Conservation (phyloP, 1,139 yeast genomes). For the Scheffersomyces illinoinensis region DNA sequence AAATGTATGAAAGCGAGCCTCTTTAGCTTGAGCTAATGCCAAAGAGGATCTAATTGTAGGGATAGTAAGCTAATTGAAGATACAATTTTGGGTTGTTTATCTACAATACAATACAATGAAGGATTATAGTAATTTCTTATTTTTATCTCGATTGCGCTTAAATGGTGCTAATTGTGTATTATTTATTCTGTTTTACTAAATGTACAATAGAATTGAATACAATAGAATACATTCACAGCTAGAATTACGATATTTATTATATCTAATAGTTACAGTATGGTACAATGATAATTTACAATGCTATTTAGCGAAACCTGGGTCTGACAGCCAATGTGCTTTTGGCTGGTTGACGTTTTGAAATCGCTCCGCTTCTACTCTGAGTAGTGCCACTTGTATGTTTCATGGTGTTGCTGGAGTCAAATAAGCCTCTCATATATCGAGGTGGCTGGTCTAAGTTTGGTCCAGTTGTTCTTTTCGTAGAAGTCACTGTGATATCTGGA, state of each 20-base stretch:
- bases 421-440: constrained; percentile 43
- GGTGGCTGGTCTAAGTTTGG: constrained; percentile 50
- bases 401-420: constrained; percentile 21
- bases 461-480: constrained; percentile 9
- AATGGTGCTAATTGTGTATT: too few relatives aligned
- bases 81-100: too few relatives aligned
- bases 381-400: background rate
- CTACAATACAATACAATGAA: too few relatives aligned
- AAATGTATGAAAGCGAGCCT: too few relatives aligned
- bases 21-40: too few relatives aligned
- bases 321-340: background rate
- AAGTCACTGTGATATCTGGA: background rate
- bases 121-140: too few relatives aligned
- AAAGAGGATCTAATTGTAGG: too few relatives aligned
- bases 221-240: background rate
- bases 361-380: background rate
- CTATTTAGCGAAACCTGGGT: background rate
- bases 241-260: too few relatives aligned
- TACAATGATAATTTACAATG: background rate
- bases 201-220: too few relatives aligned
- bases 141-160: too few relatives aligned
- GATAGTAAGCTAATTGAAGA: too few relatives aligned
- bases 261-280: background rate
- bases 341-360: background rate
- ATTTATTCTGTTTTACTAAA: too few relatives aligned